Evolutionary conservation across 345 rosid species (phyloP).

Genomic region (Populus deltoides): DNA sequence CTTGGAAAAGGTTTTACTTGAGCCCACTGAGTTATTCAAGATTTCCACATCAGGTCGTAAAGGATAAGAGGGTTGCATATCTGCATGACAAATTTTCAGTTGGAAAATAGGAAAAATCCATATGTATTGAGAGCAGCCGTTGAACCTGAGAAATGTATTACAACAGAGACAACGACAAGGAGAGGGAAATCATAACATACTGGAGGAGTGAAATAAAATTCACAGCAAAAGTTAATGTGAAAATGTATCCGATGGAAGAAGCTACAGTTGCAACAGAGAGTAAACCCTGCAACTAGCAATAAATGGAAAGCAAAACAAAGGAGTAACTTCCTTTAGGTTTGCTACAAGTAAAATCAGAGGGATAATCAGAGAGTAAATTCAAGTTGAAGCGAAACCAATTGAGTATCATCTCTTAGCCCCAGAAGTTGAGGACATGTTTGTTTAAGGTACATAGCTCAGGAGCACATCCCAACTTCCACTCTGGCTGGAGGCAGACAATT

Average conservation of each 20-base stretch:
- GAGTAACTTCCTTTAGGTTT: not conserved
- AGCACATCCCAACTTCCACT: too few species aligned
- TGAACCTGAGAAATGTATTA: constrained; percentile 58
- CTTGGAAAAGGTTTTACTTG: constrained; percentile 32
- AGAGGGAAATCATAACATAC: constrained; percentile 1
- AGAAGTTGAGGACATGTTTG: too few species aligned
- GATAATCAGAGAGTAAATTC: not conserved
- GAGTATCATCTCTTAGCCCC: too few species aligned
- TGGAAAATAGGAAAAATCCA: constrained; percentile 30
- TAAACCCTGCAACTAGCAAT: constrained; percentile 60
- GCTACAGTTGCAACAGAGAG: constrained; percentile 86
- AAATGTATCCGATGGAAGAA: constrained; percentile 85
- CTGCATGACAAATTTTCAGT: constrained; percentile 44
- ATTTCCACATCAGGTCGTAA: constrained; percentile 76
- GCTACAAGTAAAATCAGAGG: not conserved
- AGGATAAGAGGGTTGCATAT: constrained; percentile 85
- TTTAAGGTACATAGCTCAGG: too few species aligned
- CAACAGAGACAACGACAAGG: constrained; percentile 14
- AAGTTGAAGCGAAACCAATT: too few species aligned
- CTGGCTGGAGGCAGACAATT: too few species aligned
- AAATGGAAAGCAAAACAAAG: not conserved
- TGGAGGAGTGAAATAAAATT: constrained; percentile 36
- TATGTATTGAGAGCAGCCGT: constrained; percentile 83
- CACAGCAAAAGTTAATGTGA: constrained; percentile 89
- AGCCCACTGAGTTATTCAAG: constrained; percentile 67